Evolutionary conservation across 768 basidiomycete genomes (phyloP).

Genomic region (Naganishia onofrii): DNA sequence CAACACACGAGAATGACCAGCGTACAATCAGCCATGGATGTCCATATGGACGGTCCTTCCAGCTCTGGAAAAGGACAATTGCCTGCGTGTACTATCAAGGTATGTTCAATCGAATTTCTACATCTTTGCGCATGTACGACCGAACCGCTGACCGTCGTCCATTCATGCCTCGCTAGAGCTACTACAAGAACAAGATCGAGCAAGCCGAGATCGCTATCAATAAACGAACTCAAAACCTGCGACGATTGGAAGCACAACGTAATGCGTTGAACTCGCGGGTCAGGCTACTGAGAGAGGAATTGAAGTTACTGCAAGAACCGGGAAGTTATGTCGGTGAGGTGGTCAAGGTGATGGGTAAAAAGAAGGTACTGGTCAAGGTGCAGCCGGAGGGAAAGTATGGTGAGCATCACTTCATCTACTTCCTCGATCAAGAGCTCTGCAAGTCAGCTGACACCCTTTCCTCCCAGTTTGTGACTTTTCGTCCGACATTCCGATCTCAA

Average conservation of each 20-base stretch:
- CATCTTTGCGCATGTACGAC: background rate
- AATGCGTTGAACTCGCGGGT: conserved; percentile 97
- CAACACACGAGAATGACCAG: background rate
- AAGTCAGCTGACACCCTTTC: background rate
- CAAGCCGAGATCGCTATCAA: conserved; percentile 87
- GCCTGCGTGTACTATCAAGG: conserved; percentile 21
- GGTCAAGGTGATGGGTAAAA: conserved; percentile 99
- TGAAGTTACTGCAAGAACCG: conserved; percentile 88
- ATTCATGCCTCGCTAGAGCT: conserved; percentile 49
- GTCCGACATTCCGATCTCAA: conserved; percentile 72
- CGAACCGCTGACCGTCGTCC: background rate
- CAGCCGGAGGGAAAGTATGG: conserved; percentile 99
- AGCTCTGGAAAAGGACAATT: conserved; percentile 9
- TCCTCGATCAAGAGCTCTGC: background rate
- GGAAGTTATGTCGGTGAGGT: conserved; percentile 97
- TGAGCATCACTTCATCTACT: conserved; percentile 55
- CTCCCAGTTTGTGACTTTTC: conserved; percentile 86
- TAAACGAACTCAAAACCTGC: conserved; percentile 91
- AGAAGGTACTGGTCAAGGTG: conserved; percentile 94
- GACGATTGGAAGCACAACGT: conserved; percentile 91
- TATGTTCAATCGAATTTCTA: background rate
- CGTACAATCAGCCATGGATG: conserved; percentile 14
- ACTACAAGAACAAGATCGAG: conserved; percentile 96
- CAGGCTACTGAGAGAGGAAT: conserved; percentile 81
- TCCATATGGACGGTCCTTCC: conserved; percentile 1